Percentiles rank a stretch among this genome's conserved stretches.
phyloP scores from a whole-genome alignment of 345 rosid species.

The Syzygium aromaticum region DNA sequence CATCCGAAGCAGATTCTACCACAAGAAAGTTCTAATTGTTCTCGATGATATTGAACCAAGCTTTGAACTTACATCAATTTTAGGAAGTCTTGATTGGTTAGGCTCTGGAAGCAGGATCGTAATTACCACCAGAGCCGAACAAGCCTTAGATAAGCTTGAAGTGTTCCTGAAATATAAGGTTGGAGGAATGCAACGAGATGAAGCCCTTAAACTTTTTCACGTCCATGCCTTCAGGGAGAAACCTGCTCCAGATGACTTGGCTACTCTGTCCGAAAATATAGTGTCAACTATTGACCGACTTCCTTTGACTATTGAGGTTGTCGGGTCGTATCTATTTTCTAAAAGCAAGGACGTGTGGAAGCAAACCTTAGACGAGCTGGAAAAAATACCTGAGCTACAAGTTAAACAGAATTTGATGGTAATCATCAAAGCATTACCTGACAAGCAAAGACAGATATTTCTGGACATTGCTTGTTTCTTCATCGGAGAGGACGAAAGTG shows the following conservation, averaged over 20 bases:
- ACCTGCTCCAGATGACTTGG: neutral
- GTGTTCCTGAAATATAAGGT: neutral
- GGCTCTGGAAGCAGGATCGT: neutral
- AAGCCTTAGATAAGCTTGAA: neutral
- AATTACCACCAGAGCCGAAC: neutral
- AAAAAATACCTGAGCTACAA: neutral
- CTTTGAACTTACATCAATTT: neutral
- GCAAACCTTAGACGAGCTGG: neutral
- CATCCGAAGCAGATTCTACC: neutral
- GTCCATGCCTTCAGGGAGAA: neutral
- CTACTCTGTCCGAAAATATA: rapidly evolving
- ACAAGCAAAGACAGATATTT: neutral
- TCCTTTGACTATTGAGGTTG: neutral
- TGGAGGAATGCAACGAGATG: neutral
- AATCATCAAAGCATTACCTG: neutral
- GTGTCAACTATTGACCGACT: neutral
- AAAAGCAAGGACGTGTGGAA: neutral
- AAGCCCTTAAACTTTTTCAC: neutral
- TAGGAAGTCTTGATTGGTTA: neutral
- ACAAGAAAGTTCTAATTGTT: neutral
- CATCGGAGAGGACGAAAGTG: neutral
- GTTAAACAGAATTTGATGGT: neutral
- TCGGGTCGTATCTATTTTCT: neutral
- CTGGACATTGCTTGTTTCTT: conserved; percentile 1
- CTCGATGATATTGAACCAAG: neutral